Evolutionary conservation across 768 basidiomycete genomes (phyloP).

Genomic region (Rickenella mellea): DNA sequence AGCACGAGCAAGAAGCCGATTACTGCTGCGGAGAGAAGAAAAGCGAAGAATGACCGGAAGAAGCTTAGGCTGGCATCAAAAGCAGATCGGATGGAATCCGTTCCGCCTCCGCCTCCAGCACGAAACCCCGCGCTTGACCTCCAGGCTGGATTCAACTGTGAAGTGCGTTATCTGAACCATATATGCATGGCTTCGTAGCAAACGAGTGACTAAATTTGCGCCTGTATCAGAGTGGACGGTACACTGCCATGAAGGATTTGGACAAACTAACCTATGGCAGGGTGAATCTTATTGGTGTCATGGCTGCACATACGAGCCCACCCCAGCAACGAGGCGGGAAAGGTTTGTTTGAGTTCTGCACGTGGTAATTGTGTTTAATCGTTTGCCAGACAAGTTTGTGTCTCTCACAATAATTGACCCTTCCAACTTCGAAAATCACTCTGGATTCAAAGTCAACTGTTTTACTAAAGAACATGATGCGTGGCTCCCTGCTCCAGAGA

Average conservation of each 20-base stretch:
- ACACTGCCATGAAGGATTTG: neutral
- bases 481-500: conserved; percentile 40
- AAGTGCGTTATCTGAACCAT: neutral
- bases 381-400: conserved; percentile 9
- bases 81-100: neutral
- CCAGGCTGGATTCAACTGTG: neutral
- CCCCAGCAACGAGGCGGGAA: neutral
- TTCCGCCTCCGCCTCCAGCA: neutral
- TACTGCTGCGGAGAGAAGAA: neutral
- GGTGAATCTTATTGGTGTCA: neutral
- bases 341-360: neutral
- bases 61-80: neutral
- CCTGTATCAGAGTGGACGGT: conserved; percentile 38
- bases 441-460: conserved; percentile 32
- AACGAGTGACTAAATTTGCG: too few species aligned
- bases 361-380: too few species aligned
- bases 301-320: neutral
- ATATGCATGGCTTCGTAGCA: neutral
- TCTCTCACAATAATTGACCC: conserved; percentile 44
- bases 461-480: conserved; percentile 39
- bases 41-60: too few species aligned
- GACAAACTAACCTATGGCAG: neutral
- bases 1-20: neutral
- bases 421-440: conserved; percentile 27
- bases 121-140: neutral